These are phyloP conservation scores for Colletotrichum sp. DNA, from an alignment of 2,329 filamentous ascomycete genomes.

Conservation along the genomic window DNA sequence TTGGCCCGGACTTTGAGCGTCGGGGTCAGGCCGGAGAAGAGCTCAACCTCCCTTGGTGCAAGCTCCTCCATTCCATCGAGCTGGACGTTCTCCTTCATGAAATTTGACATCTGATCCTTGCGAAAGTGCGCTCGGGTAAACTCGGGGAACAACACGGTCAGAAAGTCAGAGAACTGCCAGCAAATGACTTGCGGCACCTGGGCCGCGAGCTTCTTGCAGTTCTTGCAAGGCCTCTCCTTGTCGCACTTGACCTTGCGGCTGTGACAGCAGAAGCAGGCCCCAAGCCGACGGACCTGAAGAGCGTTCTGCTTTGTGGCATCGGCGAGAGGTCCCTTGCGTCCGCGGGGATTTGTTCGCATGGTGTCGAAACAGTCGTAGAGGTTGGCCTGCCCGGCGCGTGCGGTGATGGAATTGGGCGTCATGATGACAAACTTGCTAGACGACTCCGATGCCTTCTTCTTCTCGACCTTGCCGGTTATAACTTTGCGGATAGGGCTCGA, in stretches of 20 bases:
- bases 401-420: constrained; percentile 57
- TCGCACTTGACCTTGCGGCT: constrained; percentile 65
- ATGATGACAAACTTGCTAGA: constrained; percentile 57
- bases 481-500: constrained; percentile 46
- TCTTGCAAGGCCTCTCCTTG: constrained; percentile 59
- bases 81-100: constrained; percentile 54
- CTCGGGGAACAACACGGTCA: constrained; percentile 55
- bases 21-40: constrained; percentile 55
- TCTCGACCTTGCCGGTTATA: constrained; percentile 48
- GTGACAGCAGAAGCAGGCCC: constrained; percentile 65
- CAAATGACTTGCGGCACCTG: constrained; percentile 60
- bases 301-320: constrained; percentile 60
- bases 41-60: constrained; percentile 44
- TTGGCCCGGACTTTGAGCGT: constrained; percentile 53
- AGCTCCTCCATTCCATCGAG: constrained; percentile 43
- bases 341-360: constrained; percentile 56
- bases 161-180: constrained; percentile 64
- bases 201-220: constrained; percentile 57
- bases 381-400: constrained; percentile 54
- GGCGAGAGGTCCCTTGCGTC: constrained; percentile 60
- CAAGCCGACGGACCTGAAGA: constrained; percentile 56
- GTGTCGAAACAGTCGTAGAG: constrained; percentile 61
- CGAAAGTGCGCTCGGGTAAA: constrained; percentile 57
- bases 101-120: constrained; percentile 53
- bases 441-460: constrained; percentile 39